Evolutionary conservation across 2,329 filamentous ascomycete genomes (phyloP), one percentile per base, ranked within the genome.

Genomic region (Dichotomopilus funicola): DNA sequence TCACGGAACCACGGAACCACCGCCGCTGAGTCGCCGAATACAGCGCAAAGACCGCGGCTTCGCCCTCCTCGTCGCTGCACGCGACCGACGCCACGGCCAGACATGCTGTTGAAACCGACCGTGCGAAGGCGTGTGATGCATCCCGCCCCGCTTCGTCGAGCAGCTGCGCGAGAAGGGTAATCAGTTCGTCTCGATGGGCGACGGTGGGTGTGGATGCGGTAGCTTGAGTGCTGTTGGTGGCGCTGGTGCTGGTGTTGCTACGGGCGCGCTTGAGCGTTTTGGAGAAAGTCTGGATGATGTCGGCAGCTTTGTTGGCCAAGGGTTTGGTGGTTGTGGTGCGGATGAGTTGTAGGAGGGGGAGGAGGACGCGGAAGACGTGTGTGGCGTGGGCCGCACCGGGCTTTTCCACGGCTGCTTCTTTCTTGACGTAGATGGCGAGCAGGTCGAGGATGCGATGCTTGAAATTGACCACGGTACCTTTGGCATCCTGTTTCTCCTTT

Each of bases 381-480:
- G 4, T 4, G 10, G 36, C 2, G 1, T 27, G 19, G 19, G 19
- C 19, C 19, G 19, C 19, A 27, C 19, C 19, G 19, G 34, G 36
- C n/a, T 38, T 12, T 5, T 80, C 13, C 79, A 78, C 52, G 10
- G 53, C 53, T 9, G 87, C 81, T 71, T 94, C 86, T 63, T 87
- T 86, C 69, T 88, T 91, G 61, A 94, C 78, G 70, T 90, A 97
- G 60, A 94, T 87, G 58, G 87, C 83, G 9, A 97, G 78, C 1
- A 97, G 80, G 66, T 97, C 94, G 4, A 97, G 80, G 5, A 96
- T 87, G 43, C 91, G 88, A 70, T 89, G 89, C 76, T 99, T 99
- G 79, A 99, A 96, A 72, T 92, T 91, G 65, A 95, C 76, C 67
- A 97, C 89, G 19, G 85, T 90, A 63, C 92, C 88, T 67, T 89